These are phyloP conservation scores for Capsicum chinense DNA, from an alignment of 257 asterid species.

Conservation along the genomic window DNA sequence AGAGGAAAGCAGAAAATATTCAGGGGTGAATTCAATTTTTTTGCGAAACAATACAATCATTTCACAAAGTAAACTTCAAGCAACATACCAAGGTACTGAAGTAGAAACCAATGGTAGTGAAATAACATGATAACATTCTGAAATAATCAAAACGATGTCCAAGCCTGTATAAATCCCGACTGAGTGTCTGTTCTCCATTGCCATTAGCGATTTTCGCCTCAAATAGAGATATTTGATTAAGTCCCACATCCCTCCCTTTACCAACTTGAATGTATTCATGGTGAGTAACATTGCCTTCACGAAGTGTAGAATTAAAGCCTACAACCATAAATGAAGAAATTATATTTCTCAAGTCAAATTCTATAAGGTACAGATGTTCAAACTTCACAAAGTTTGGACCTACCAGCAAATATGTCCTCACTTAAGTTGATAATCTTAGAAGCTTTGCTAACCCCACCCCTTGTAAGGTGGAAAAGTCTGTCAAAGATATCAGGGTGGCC, in stretches of 20 bases:
- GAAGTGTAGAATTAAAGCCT: slow-evolving; percentile 98
- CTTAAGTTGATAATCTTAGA: slow-evolving; percentile 91
- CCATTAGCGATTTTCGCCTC: slow-evolving; percentile 99
- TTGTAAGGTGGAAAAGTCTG: slow-evolving; percentile 91
- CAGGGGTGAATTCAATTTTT: neutral
- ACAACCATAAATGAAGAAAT: slow-evolving; percentile 30
- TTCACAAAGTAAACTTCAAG: slow-evolving; percentile 28
- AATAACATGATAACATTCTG: slow-evolving; percentile 95
- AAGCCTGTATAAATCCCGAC: slow-evolving; percentile 93
- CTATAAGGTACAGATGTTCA: neutral
- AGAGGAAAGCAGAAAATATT: slow-evolving; percentile 36
- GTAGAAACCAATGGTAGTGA: slow-evolving; percentile 96
- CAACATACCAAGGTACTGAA: slow-evolving; percentile 85
- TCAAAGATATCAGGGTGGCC: slow-evolving; percentile 99
- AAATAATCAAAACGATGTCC: slow-evolving; percentile 99
- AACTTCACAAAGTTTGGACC: slow-evolving; percentile 18
- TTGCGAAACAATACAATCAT: neutral
- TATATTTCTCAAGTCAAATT: neutral
- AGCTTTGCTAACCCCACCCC: slow-evolving; percentile 99
- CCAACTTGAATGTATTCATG: slow-evolving; percentile 99
- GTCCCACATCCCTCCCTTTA: slow-evolving; percentile 98
- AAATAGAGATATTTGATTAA: slow-evolving; percentile 92
- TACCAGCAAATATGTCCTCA: slow-evolving; percentile 99
- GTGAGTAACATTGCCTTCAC: slow-evolving; percentile 97
- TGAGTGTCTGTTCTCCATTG: slow-evolving; percentile 95